A percentile compares a stretch with the other conserved stretches of the same genome.
Conservation (phyloP, 78 protist species). For the slime mould (Dictyostelium discoideum) region DNA sequence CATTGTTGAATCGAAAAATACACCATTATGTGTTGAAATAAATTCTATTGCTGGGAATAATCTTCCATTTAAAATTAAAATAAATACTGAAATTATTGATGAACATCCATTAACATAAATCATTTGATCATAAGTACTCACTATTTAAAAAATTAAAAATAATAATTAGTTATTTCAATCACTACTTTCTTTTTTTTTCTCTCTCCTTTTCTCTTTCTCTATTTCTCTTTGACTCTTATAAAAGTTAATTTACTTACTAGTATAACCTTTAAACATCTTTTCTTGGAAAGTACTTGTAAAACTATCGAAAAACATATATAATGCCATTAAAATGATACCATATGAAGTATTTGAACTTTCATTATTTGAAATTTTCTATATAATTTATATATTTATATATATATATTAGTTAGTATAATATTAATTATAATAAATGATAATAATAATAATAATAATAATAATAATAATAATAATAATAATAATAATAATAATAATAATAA, state of each 20-base stretch:
- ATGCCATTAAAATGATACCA: constrained; percentile 43
- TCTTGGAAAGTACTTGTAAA: constrained; percentile 82
- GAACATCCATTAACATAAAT: constrained; percentile 82
- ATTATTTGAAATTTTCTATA: constrained; percentile 49
- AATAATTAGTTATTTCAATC: neutral
- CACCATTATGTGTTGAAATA: constrained; percentile 10
- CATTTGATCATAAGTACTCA: constrained; percentile 86
- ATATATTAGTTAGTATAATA: neutral
- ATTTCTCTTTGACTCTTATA: neutral
- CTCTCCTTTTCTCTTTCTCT: neutral
- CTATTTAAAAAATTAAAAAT: neutral
- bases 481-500: neutral
- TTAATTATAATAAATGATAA: neutral
- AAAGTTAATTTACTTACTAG: neutral
- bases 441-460: neutral
- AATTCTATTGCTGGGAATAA: constrained; percentile 64
- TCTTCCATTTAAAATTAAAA: constrained; percentile 19
- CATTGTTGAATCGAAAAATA: constrained; percentile 48
- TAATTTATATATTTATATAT: neutral
- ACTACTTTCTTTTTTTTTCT: neutral
- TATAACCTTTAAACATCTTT: constrained; percentile 68
- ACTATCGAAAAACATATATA: constrained; percentile 78
- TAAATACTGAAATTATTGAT: constrained; percentile 9
- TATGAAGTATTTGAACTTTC: neutral
- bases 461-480: too few species aligned